These are phyloP conservation scores for Phylloporus arenicola DNA, from an alignment of 768 basidiomycete genomes.

Conservation along the genomic window DNA sequence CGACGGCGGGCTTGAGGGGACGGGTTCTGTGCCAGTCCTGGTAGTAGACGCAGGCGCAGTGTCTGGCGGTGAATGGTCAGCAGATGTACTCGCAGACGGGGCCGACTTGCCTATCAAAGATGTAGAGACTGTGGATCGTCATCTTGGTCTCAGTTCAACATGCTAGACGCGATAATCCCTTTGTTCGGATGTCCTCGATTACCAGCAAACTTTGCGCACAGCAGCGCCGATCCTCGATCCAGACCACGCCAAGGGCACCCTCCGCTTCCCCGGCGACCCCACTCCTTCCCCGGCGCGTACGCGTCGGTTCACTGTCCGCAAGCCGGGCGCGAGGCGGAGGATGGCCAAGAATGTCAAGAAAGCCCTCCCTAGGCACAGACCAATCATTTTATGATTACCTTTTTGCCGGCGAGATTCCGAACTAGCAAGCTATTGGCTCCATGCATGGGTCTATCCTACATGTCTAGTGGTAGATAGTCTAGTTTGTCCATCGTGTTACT, in stretches of 20 bases:
- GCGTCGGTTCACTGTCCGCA: conserved; percentile 20
- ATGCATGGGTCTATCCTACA: background rate
- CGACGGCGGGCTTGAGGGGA: conserved; percentile 63
- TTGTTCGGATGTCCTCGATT: background rate
- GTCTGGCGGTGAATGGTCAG: conserved; percentile 40
- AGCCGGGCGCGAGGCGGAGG: conserved; percentile 8
- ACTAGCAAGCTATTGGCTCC: background rate
- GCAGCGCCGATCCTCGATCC: conserved; percentile 53
- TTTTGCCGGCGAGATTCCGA: conserved; percentile 30
- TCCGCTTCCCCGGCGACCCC: conserved; percentile 38
- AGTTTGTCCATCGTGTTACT: conserved; percentile 24
- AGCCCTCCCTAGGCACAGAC: conserved; percentile 11
- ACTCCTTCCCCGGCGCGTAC: conserved; percentile 52
- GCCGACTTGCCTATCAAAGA: conserved; percentile 69
- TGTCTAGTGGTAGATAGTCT: conserved; percentile 1
- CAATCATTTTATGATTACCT: conserved; percentile 42
- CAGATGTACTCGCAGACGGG: background rate
- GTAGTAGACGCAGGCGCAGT: conserved; percentile 91
- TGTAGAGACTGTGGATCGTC: conserved; percentile 91
- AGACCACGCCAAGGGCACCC: conserved; percentile 31
- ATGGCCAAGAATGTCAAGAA: conserved; percentile 14
- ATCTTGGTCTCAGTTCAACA: conserved; percentile 34
- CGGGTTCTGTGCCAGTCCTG: conserved; percentile 89
- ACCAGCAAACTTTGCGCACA: conserved; percentile 60
- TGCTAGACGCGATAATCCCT: too few species aligned